Evolutionary conservation across 2,329 filamentous ascomycete species (phyloP).

Genomic region (Ascochyta pisi): DNA sequence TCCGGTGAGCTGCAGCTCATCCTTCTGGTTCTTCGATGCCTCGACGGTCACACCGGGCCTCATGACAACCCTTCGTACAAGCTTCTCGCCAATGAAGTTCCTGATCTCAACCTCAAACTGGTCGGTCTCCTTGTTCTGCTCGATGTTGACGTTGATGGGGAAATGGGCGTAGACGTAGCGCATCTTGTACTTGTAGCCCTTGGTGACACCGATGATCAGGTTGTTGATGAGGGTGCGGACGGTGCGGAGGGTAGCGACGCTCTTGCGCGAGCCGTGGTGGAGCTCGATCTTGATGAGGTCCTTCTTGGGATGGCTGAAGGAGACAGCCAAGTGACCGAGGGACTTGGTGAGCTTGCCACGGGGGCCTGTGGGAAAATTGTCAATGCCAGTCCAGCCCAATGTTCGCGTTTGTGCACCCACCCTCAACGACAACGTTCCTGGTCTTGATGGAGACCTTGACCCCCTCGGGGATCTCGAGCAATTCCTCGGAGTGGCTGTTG

Average conservation of each 20-base stretch:
- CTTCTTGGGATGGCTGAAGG: slow-evolving; percentile 87
- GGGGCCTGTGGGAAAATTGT: slow-evolving; percentile 4
- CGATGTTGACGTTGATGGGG: slow-evolving; percentile 99
- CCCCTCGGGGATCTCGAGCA: slow-evolving; percentile 92
- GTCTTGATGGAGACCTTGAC: slow-evolving; percentile 99
- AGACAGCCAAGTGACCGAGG: slow-evolving; percentile 94
- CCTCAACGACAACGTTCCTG: slow-evolving; percentile 94
- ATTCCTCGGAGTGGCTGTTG: slow-evolving; percentile 83
- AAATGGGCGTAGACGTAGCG: slow-evolving; percentile 99
- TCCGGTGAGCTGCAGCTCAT: slow-evolving; percentile 90
- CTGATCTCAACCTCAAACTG: slow-evolving; percentile 95
- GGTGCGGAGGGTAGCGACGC: slow-evolving; percentile 95
- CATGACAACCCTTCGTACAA: slow-evolving; percentile 91
- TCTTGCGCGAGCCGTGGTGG: slow-evolving; percentile 98
- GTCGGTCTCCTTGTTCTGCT: slow-evolving; percentile 92
- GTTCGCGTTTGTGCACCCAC: slow-evolving; percentile 65
- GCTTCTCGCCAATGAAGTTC: slow-evolving; percentile 84
- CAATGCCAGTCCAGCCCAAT: slow-evolving; percentile 7
- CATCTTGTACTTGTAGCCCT: slow-evolving; percentile 99
- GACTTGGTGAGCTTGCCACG: slow-evolving; percentile 92
- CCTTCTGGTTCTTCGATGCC: slow-evolving; percentile 92
- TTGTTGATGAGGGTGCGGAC: slow-evolving; percentile 99
- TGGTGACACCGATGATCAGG: slow-evolving; percentile 97
- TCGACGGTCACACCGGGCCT: slow-evolving; percentile 88
- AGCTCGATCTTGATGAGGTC: slow-evolving; percentile 94